phyloP scores from a whole-genome alignment of 306 rosid genomes.

The Herpetospermum pedunculosum region DNA sequence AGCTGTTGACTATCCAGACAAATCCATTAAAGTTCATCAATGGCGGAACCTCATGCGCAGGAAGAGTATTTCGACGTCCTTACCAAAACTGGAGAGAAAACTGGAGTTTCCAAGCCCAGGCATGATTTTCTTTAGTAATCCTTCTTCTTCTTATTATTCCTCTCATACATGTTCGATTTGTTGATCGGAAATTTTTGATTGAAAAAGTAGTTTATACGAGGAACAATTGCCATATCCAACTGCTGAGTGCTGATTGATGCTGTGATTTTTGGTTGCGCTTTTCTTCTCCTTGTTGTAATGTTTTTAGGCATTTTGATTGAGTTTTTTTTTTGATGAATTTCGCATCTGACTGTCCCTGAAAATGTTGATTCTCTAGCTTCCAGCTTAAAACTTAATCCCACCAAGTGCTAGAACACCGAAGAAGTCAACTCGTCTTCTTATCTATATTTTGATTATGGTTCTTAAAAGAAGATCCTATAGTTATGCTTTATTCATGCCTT shows the following conservation, averaged over 20 bases:
- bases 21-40: neutral
- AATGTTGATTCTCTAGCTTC: neutral
- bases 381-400: neutral
- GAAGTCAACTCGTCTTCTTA: neutral
- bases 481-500: too few species aligned
- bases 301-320: neutral
- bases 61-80: slow-evolving; percentile 70
- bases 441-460: too few species aligned
- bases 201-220: neutral
- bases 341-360: neutral
- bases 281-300: neutral
- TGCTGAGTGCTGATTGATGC: neutral
- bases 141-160: neutral
- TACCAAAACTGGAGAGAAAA: slow-evolving; percentile 45
- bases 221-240: neutral
- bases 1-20: neutral
- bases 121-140: neutral
- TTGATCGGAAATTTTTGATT: neutral
- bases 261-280: neutral
- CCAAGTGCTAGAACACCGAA: neutral
- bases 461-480: too few species aligned
- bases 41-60: slow-evolving; percentile 23
- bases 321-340: neutral
- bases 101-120: slow-evolving; percentile 76
- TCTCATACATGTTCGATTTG: neutral